These are phyloP conservation scores for Diplodia intermedia DNA, from an alignment of 2,329 filamentous ascomycete species.

Conservation along the genomic window DNA sequence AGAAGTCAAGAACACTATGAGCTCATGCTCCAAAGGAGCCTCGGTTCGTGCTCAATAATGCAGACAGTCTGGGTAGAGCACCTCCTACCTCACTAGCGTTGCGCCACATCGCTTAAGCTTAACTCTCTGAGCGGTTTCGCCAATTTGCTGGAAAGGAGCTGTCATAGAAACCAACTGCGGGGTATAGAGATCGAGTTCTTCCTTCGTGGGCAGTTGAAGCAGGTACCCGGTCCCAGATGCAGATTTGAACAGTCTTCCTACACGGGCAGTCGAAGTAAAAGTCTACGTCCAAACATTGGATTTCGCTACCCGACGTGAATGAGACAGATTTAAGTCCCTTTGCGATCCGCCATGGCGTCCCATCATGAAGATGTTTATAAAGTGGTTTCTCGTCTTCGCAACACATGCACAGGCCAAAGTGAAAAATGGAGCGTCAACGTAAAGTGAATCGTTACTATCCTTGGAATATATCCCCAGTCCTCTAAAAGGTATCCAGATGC, in stretches of 20 bases:
- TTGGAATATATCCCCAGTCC: background rate
- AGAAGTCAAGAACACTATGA: background rate
- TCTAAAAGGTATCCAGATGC: constrained; percentile 4
- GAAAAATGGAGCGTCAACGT: background rate
- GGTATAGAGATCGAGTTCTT: too few species aligned
- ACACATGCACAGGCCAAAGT: background rate
- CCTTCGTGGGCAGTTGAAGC: too few species aligned
- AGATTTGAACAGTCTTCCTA: background rate
- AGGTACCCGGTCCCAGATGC: background rate
- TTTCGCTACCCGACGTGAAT: too few species aligned
- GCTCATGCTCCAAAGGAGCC: background rate
- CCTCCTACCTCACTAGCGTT: background rate
- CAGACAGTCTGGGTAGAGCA: background rate
- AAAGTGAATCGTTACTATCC: background rate
- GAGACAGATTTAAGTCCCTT: too few species aligned
- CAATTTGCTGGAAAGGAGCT: background rate
- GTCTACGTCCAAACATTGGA: too few species aligned
- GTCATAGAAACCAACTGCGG: background rate
- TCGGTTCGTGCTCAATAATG: background rate
- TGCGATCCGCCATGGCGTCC: too few species aligned
- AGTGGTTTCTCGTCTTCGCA: too few species aligned
- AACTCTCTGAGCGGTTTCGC: background rate
- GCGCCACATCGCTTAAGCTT: background rate
- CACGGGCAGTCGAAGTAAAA: too few species aligned
- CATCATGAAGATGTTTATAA: too few species aligned